Evolutionary conservation across 768 basidiomycete genomes (phyloP), one percentile per base, ranked within the genome.

Genomic region (Favolaschia claudopus): DNA sequence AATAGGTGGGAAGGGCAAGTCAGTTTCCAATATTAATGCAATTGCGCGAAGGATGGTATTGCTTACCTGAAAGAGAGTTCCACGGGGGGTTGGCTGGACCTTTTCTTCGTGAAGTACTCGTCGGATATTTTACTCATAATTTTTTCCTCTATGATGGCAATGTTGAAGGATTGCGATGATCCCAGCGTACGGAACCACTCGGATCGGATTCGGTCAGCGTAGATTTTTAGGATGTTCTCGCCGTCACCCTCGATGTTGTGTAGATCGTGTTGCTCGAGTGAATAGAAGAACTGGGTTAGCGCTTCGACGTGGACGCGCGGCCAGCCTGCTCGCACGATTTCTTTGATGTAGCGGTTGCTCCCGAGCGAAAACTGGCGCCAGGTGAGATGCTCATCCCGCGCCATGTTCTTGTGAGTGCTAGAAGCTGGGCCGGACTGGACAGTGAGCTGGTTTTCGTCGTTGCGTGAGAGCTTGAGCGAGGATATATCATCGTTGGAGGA

Each of bases 201-300:
- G 14, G 8, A 1, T 4, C 46, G 45, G 22, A 19, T n/a, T 13
- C 45, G 45, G 37, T 47, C 46, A 5, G 36, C 37, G 22, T 56
- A 48, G 29, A 56, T 56, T 6, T 3, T n/a, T n/a, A n/a, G 39
- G 22, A 34, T 22, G n/a, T 32, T 53, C 19, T 25, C 2, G 19
- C 15, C 13, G 7, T 40, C 51, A 8, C 33, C 28, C 28, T 43
- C 37, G n/a, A n/a, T n/a, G n/a, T n/a, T n/a, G n/a, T n/a, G n/a
- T n/a, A n/a, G n/a, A n/a, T n/a, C n/a, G n/a, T n/a, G n/a, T n/a
- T n/a, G n/a, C n/a, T n/a, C n/a, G 25, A 20, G 32, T 22, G 24
- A 48, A 57, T 27, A 58, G 48, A 58, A 50, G n/a, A 58, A 58
- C 15, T 50, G 39, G 32, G 31, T 36, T 2, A 58, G 40, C 0